Conservation (phyloP, 805 yeast species). For the Wickerhamiella dianesei region DNA sequence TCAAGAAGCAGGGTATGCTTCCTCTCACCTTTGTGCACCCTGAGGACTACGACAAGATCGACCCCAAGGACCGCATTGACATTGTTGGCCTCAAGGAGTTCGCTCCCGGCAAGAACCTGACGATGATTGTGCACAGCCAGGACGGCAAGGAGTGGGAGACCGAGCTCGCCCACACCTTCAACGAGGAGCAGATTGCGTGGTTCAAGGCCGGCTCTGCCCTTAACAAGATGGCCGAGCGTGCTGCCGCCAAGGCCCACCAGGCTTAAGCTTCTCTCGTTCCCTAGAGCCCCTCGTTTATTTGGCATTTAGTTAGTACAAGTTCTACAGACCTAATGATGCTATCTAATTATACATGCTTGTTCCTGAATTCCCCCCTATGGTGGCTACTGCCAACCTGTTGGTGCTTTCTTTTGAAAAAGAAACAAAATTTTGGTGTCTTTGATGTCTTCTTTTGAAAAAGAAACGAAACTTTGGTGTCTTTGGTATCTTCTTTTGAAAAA, state of each 20-base stretch:
- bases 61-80: conserved; percentile 82
- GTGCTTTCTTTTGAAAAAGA: too few species aligned
- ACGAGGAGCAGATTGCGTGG: conserved; percentile 95
- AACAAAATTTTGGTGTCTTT: too few species aligned
- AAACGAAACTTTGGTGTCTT: too few species aligned
- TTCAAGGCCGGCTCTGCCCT: conserved; percentile 98
- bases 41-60: conserved; percentile 86
- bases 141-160: conserved; percentile 75
- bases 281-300: neutral
- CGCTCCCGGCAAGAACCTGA: conserved; percentile 87
- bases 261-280: conserved; percentile 3
- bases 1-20: conserved; percentile 95
- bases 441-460: too few species aligned
- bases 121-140: conserved; percentile 53
- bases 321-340: neutral
- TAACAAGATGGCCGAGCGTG: conserved; percentile 69
- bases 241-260: conserved; percentile 11
- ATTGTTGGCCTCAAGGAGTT: conserved; percentile 68
- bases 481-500: too few species aligned
- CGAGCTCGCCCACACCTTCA: conserved; percentile 91
- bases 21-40: conserved; percentile 85
- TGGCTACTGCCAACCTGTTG: too few species aligned
- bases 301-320: conserved; percentile 1
- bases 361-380: too few species aligned
- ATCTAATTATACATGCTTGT: neutral